Conservation (phyloP, 2,329 filamentous ascomycete species). For the Neonectria faginata region DNA sequence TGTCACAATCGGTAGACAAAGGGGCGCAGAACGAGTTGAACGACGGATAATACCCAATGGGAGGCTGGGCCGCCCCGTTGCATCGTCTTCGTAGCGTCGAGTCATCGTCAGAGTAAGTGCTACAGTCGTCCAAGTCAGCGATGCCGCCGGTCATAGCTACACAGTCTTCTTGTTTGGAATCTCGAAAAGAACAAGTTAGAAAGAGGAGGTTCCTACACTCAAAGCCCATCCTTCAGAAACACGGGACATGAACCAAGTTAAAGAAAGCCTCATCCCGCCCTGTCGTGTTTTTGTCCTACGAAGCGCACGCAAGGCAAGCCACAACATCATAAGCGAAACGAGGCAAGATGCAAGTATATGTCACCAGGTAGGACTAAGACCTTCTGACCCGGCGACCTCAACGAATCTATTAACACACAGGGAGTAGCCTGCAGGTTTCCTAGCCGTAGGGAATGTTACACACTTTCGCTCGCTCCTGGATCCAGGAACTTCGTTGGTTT, state of each 20-base stretch:
- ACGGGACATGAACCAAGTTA: not conserved
- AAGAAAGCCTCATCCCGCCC: not conserved
- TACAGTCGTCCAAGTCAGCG: conserved; percentile 27
- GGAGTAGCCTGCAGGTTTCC: not conserved
- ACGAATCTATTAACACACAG: conserved; percentile 16
- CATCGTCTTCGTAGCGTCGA: not conserved
- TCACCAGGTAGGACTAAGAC: not conserved
- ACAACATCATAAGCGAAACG: conserved; percentile 5
- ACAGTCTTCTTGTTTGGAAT: not conserved
- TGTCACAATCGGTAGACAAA: not conserved
- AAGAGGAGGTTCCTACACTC: not conserved
- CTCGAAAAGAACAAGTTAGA: not conserved
- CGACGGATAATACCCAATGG: not conserved
- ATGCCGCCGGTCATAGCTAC: conserved; percentile 30
- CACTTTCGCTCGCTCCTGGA: conserved; percentile 5
- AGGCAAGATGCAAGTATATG: conserved; percentile 24
- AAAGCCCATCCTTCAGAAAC: not conserved
- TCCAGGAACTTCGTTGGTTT: conserved; percentile 1
- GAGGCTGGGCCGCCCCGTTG: not conserved
- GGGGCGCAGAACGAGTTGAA: not conserved
- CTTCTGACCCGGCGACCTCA: not conserved
- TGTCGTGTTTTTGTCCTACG: conserved; percentile 25
- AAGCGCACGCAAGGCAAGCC: conserved; percentile 1
- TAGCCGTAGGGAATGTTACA: conserved; percentile 15
- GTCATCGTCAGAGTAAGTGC: conserved; percentile 1